Percentiles rank a stretch among this genome's conserved stretches.
These are phyloP conservation scores for Botrytis tulipae DNA, from an alignment of 2,329 filamentous ascomycete genomes.

Conservation along the genomic window DNA sequence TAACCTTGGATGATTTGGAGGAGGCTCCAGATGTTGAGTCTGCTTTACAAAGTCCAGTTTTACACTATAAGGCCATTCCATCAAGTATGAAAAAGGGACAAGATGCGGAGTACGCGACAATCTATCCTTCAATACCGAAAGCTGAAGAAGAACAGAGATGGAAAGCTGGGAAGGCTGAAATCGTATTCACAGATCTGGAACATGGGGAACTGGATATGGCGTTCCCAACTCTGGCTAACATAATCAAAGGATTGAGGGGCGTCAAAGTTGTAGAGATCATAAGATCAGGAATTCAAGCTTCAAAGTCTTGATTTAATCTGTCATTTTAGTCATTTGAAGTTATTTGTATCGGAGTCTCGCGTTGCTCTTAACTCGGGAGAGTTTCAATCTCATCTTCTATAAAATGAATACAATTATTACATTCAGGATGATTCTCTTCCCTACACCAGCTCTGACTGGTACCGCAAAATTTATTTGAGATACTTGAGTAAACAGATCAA, in stretches of 20 bases:
- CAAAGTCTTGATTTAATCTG: background rate
- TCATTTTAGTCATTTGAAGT: background rate
- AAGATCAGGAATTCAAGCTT: background rate
- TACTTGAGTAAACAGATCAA: background rate
- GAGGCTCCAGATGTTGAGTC: background rate
- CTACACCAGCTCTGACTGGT: background rate
- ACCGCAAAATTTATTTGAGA: background rate
- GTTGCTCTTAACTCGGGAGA: background rate
- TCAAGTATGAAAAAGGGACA: background rate
- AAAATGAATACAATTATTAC: background rate
- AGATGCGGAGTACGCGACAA: background rate
- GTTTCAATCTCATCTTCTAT: background rate
- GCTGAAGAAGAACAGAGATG: constrained; percentile 23
- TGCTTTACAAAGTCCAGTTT: background rate
- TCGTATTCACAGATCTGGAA: constrained; percentile 25
- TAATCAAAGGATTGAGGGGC: constrained; percentile 26
- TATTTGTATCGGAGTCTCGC: background rate
- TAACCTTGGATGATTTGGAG: constrained; percentile 20
- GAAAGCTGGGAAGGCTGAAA: constrained; percentile 22
- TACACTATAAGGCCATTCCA: background rate
- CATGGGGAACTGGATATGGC: constrained; percentile 22
- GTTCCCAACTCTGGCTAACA: constrained; percentile 27
- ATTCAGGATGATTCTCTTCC: background rate
- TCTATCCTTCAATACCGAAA: background rate
- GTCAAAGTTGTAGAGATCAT: constrained; percentile 25